phyloP scores from a whole-genome alignment of 306 rosid genomes.

The Medicago arabica region DNA sequence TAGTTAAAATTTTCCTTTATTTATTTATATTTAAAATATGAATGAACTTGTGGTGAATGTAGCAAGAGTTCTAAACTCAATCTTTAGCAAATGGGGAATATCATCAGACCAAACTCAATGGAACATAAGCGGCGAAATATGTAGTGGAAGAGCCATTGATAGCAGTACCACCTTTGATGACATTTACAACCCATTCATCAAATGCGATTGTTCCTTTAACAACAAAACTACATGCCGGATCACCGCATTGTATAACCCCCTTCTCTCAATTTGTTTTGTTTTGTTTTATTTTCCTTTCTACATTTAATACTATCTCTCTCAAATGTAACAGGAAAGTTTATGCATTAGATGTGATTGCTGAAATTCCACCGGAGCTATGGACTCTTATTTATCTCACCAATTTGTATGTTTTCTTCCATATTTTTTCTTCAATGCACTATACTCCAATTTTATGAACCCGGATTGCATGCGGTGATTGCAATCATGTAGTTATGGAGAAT shows the following conservation, averaged over 20 bases:
- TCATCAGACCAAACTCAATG: slow-evolving; percentile 47
- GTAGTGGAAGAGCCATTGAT: slow-evolving; percentile 70
- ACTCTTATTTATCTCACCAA: slow-evolving; percentile 64
- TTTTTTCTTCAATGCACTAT: background rate
- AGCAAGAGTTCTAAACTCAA: slow-evolving; percentile 68
- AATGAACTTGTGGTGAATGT: slow-evolving; percentile 25
- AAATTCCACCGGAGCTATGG: slow-evolving; percentile 79
- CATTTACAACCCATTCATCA: slow-evolving; percentile 59
- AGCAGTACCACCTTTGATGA: slow-evolving; percentile 17
- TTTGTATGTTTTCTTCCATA: slow-evolving; percentile 57
- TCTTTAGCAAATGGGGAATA: slow-evolving; percentile 62
- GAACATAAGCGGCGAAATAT: slow-evolving; percentile 74
- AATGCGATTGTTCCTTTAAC: slow-evolving; percentile 61
- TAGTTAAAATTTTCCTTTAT: too few species aligned
- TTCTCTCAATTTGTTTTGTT: slow-evolving; percentile 1
- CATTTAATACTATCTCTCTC: background rate
- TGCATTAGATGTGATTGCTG: slow-evolving; percentile 51
- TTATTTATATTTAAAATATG: background rate
- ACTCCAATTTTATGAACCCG: background rate
- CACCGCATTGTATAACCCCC: slow-evolving; percentile 56
- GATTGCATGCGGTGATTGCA: too few species aligned
- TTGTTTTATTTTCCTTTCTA: background rate
- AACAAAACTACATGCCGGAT: slow-evolving; percentile 61
- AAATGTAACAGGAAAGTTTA: slow-evolving; percentile 63
- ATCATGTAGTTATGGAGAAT: too few species aligned